phyloP scores from a whole-genome alignment of 169 alveolate species.

The Theileria equi region DNA sequence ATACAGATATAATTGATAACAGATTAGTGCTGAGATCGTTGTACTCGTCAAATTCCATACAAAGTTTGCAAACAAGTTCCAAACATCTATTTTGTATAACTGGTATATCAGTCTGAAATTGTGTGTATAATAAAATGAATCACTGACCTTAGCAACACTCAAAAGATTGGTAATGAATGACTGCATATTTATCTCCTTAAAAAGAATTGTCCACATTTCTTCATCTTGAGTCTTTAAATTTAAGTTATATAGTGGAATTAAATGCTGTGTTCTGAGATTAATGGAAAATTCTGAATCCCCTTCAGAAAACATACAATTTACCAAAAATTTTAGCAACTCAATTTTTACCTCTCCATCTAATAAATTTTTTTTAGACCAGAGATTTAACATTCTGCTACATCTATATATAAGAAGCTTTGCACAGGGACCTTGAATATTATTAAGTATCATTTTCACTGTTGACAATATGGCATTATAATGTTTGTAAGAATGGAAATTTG shows the following conservation, averaged over 20 bases:
- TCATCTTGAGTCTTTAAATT: slow-evolving; percentile 51
- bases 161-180: neutral
- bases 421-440: neutral
- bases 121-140: neutral
- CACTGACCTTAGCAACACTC: slow-evolving; percentile 14
- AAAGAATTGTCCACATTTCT: slow-evolving; percentile 39
- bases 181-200: slow-evolving; percentile 1
- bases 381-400: slow-evolving; percentile 46
- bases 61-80: slow-evolving; percentile 50
- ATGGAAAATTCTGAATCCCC: neutral
- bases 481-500: slow-evolving; percentile 27
- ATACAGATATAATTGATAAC: neutral
- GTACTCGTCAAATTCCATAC: slow-evolving; percentile 54
- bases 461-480: slow-evolving; percentile 24
- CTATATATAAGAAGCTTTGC: slow-evolving; percentile 41
- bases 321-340: slow-evolving; percentile 23
- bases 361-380: slow-evolving; percentile 35
- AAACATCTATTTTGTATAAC: slow-evolving; percentile 24
- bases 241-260: slow-evolving; percentile 49
- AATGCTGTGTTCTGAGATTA: slow-evolving; percentile 23
- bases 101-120: slow-evolving; percentile 22
- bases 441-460: neutral
- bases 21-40: slow-evolving; percentile 28
- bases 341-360: slow-evolving; percentile 32
- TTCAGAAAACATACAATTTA: slow-evolving; percentile 31